Evolutionary conservation across 2,329 filamentous ascomycete genomes (phyloP).

Genomic region (Colletotrichum kahawae): DNA sequence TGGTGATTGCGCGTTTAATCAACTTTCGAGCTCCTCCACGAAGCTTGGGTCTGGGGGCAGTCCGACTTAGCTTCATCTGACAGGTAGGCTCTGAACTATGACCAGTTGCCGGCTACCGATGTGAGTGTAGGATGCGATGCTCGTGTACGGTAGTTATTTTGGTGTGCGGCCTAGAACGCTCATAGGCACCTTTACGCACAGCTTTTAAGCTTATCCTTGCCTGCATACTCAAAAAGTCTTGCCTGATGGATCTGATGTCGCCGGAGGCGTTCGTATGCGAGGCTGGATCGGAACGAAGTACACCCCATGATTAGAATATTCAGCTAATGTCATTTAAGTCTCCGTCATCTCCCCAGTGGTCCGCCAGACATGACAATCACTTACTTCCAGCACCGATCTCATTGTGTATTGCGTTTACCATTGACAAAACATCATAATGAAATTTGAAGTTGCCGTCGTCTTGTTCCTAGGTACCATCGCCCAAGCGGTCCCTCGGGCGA

Average conservation of each 20-base stretch:
- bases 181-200: neutral
- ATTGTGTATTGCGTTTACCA: accelerated
- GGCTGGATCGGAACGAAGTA: neutral
- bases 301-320: neutral
- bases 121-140: neutral
- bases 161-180: neutral
- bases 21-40: neutral
- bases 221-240: neutral
- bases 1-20: neutral
- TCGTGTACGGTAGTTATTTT: neutral
- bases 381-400: neutral
- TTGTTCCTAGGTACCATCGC: neutral
- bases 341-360: neutral
- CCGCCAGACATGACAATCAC: too few species aligned
- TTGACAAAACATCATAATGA: neutral
- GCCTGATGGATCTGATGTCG: neutral
- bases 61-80: neutral
- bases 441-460: neutral
- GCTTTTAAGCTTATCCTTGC: neutral
- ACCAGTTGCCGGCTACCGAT: neutral
- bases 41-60: neutral
- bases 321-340: neutral
- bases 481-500: neutral
- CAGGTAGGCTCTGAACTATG: neutral
- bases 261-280: neutral